Percentiles rank a stretch among this genome's conserved stretches.
Evolutionary conservation across 108 stramenopile species (phyloP).

Genomic region (Aurantiochytrium sp.): DNA sequence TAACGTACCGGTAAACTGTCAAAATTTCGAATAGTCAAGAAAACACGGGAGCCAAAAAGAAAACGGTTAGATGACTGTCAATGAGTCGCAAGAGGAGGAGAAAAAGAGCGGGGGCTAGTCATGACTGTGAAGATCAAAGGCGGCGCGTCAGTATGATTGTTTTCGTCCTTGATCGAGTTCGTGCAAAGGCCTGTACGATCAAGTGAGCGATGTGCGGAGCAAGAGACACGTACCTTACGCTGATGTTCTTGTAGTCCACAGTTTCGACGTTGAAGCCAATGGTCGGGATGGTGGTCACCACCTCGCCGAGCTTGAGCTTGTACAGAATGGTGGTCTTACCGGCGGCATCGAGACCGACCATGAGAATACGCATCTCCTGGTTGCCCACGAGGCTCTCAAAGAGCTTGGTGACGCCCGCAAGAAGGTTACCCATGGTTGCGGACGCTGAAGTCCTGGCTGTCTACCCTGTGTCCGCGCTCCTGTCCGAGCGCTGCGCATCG

Average conservation of each 20-base stretch:
- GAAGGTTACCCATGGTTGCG: neutral
- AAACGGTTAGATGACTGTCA: neutral
- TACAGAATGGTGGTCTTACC: slow-evolving; percentile 49
- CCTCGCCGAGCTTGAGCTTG: slow-evolving; percentile 33
- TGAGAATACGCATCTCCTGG: slow-evolving; percentile 24
- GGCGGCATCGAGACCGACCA: slow-evolving; percentile 43
- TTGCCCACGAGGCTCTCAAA: neutral
- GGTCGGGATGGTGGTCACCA: slow-evolving; percentile 50
- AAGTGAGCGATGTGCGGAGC: neutral
- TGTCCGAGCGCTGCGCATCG: too few species aligned
- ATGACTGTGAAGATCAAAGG: too few species aligned
- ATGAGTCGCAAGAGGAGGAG: neutral
- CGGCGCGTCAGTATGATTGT: too few species aligned
- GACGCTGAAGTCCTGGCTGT: neutral
- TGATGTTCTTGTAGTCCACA: slow-evolving; percentile 38
- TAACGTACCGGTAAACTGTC: neutral
- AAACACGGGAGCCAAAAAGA: neutral
- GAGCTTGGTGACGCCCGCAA: neutral
- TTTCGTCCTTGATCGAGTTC: neutral
- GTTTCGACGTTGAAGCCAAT: slow-evolving; percentile 86
- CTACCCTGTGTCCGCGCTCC: too few species aligned
- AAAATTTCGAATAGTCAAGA: neutral
- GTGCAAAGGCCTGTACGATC: neutral
- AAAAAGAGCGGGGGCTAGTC: too few species aligned
- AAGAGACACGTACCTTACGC: neutral